Conservation (phyloP, 768 basidiomycete species). For the Chalciporus chontae region DNA sequence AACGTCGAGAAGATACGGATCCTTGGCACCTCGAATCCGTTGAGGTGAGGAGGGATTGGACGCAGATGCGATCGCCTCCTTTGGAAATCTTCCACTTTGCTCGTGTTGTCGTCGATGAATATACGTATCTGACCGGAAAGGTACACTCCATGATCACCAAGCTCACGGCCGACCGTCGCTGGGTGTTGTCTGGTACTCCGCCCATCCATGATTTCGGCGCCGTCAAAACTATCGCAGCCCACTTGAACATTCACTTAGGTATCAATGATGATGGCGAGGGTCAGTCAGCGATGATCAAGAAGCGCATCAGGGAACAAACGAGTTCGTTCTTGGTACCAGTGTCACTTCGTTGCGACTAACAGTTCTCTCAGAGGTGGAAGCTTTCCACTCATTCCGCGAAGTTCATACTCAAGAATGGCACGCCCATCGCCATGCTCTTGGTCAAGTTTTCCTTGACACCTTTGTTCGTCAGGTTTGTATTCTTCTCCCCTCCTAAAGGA, state of each 20-base stretch:
- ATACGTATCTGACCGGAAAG: conserved; percentile 85
- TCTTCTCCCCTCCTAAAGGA: not conserved
- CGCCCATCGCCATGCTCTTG: conserved; percentile 76
- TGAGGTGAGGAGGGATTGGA: conserved; percentile 70
- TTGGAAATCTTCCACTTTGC: conserved; percentile 92
- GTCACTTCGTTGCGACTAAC: conserved; percentile 15
- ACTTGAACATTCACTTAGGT: conserved; percentile 87
- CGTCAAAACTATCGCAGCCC: conserved; percentile 86
- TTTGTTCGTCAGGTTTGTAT: conserved; percentile 77
- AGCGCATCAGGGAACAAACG: conserved; percentile 79
- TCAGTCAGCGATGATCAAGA: conserved; percentile 70
- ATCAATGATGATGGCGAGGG: conserved; percentile 87
- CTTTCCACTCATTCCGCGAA: conserved; percentile 96
- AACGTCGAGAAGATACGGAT: conserved; percentile 60
- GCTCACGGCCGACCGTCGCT: conserved; percentile 74
- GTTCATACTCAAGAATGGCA: conserved; percentile 93
- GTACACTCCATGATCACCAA: conserved; percentile 74
- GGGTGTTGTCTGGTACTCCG: conserved; percentile 97
- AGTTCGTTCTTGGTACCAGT: conserved; percentile 40
- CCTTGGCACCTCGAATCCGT: conserved; percentile 72
- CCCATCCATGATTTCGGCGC: conserved; percentile 89
- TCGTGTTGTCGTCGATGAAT: conserved; percentile 89
- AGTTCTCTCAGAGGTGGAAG: conserved; percentile 64
- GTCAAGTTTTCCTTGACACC: conserved; percentile 75
- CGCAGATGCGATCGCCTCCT: conserved; percentile 74